A percentile compares a stretch with the other conserved stretches of the same genome.
Evolutionary conservation across 1,284 basidiomycete genomes (phyloP).

Genomic region (Bjerkandera adusta): DNA sequence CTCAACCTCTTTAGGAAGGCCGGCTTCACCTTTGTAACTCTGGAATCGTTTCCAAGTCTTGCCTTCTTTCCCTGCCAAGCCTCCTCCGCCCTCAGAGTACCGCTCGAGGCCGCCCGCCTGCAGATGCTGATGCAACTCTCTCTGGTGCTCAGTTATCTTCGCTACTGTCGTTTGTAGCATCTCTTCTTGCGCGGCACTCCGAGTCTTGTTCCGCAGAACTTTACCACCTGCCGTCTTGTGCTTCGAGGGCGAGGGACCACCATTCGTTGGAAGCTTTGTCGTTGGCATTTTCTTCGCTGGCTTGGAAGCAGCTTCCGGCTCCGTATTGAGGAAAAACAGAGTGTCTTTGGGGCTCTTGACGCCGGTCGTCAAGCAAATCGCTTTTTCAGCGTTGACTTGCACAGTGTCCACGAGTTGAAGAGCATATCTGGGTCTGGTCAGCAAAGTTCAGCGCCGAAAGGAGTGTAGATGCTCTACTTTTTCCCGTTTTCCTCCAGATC

Average conservation of each 20-base stretch:
- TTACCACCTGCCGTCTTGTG: constrained; percentile 79
- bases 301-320: constrained; percentile 48
- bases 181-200: constrained; percentile 78
- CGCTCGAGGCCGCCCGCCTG: constrained; percentile 84
- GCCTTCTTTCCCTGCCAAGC: constrained; percentile 74
- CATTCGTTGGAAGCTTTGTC: constrained; percentile 48
- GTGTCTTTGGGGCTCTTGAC: constrained; percentile 83
- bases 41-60: constrained; percentile 96
- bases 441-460: not conserved
- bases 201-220: constrained; percentile 81
- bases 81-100: constrained; percentile 77
- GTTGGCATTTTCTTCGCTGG: constrained; percentile 55
- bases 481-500: constrained; percentile 80
- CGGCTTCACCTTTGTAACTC: constrained; percentile 94
- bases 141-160: constrained; percentile 87
- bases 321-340: constrained; percentile 79
- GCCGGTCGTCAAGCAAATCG: constrained; percentile 80
- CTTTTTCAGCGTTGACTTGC: constrained; percentile 69
- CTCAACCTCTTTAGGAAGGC: constrained; percentile 80
- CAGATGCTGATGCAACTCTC: constrained; percentile 76
- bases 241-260: constrained; percentile 57
- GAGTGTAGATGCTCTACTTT: constrained; percentile 43
- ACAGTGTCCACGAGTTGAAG: constrained; percentile 92
- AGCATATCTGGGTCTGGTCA: constrained; percentile 63
- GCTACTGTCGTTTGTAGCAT: constrained; percentile 66